Evolutionary conservation across 495 filamentous ascomycete species (phyloP), one percentile per base, ranked within the genome.

Genomic region (Annulohypoxylon stygium): DNA sequence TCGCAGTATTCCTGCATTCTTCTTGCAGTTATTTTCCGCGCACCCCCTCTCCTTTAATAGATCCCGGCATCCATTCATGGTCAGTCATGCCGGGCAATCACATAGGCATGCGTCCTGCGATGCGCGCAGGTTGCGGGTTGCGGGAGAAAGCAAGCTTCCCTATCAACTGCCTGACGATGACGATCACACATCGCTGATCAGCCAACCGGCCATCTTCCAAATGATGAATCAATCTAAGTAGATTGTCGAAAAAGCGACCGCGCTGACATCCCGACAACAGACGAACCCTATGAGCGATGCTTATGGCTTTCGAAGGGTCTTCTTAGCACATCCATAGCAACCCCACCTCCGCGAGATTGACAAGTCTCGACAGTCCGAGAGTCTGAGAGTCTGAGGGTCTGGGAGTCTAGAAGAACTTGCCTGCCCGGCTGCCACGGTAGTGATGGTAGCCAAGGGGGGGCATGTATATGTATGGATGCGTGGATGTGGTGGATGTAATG

Each of bases 181-280:
- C 73, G 68, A 71, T 75, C 73, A 71, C 68, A 69, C 73, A 58
- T n/a, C 69, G 34, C 64, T 47, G 65, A 72, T 73, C 63, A 70
- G 63, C 72, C 72, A 75, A 75, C 72, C 72, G 72, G 72, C 72
- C 72, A 67, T 75, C 72, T 75, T 75, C 72, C 72, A 70, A 75
- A 75, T 75, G 72, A 75, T 70, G 41, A 69, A 66, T 70, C 72
- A 75, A 75, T 75, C 63, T 75, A 70, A 68, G 72, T 75, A 70
- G 72, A 75, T 75, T 75, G 68, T 75, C 72, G 72, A 30, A 30
- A 75, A 68, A 23, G 67, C 72, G 59, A 75, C 67, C 62, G 41
- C 65, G 33, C 48, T 66, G 50, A 67, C 66, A 53, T 69, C 57
- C 62, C 71, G 66, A 70, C 71, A 43, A 43, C 30, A 66, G 61